A percentile compares a stretch with the other conserved stretches of the same genome.
phyloP scores from a whole-genome alignment of 805 yeast species.

The Kregervanrija pseudodelftensis region DNA sequence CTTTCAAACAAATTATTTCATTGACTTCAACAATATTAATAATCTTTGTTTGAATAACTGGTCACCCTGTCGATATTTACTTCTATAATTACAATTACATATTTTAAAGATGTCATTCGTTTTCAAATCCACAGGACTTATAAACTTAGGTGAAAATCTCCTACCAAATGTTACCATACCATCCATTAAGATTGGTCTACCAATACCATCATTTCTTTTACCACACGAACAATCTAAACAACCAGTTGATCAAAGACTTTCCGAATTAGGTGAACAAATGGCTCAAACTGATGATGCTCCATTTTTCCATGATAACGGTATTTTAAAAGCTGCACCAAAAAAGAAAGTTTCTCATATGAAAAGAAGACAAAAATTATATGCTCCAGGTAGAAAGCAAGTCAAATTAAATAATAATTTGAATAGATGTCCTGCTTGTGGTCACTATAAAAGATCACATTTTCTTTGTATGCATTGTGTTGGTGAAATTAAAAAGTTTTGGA shows the following conservation, averaged over 20 bases:
- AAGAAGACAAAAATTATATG: slow-evolving; percentile 75
- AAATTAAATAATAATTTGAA: slow-evolving; percentile 69
- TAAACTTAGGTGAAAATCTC: slow-evolving; percentile 10
- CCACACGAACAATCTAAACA: slow-evolving; percentile 10
- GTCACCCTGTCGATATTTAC: no score
- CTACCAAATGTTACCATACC: slow-evolving; percentile 14
- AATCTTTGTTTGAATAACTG: no score
- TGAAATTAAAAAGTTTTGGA: slow-evolving; percentile 72
- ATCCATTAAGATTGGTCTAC: slow-evolving; percentile 13
- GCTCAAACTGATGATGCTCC: slow-evolving; percentile 31
- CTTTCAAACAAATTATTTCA: no score
- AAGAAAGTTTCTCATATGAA: slow-evolving; percentile 85
- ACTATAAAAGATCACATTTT: slow-evolving; percentile 81
- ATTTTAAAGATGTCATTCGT: slow-evolving; percentile 7
- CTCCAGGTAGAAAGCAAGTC: slow-evolving; percentile 76
- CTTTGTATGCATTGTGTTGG: slow-evolving; percentile 89
- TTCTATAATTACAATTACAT: no score
- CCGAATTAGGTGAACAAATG: slow-evolving; percentile 34
- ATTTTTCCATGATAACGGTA: slow-evolving; percentile 57
- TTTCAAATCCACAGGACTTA: slow-evolving; percentile 7
- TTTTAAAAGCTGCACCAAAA: slow-evolving; percentile 85
- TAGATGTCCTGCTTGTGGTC: slow-evolving; percentile 95
- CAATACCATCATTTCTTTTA: slow-evolving; percentile 14
- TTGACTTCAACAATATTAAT: no score
- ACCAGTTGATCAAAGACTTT: slow-evolving; percentile 17